Evolutionary conservation across 495 filamentous ascomycete genomes (phyloP).

Genomic region (Astrocystis sublimbata): DNA sequence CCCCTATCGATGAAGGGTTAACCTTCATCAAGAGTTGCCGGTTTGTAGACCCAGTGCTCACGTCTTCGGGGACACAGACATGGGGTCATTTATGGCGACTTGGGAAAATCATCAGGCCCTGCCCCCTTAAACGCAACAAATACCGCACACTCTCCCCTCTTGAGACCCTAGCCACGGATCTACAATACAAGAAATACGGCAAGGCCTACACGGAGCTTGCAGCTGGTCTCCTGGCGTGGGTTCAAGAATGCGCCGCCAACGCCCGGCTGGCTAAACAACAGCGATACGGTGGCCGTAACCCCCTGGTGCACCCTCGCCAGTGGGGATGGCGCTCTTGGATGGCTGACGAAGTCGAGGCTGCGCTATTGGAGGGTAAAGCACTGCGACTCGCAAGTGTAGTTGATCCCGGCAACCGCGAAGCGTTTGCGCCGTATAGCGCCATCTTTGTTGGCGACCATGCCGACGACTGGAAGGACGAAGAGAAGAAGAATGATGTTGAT

Average conservation of each 20-base stretch:
- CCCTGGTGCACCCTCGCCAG: background rate
- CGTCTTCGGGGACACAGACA: constrained; percentile 25
- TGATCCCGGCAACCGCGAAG: constrained; percentile 6
- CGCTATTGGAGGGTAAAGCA: constrained; percentile 27
- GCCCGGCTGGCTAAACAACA: constrained; percentile 6
- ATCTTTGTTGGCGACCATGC: constrained; percentile 28
- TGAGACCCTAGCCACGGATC: constrained; percentile 25
- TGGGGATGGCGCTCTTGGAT: constrained; percentile 25
- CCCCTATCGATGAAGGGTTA: constrained; percentile 27
- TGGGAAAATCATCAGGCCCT: constrained; percentile 29
- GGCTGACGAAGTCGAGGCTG: constrained; percentile 25
- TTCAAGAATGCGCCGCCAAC: background rate
- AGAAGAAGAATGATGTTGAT: too few species aligned
- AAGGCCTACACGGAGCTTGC: constrained; percentile 22
- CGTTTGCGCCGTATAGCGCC: constrained; percentile 20
- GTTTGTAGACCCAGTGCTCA: constrained; percentile 29
- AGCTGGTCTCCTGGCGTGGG: background rate
- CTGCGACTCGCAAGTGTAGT: constrained; percentile 32
- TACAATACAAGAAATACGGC: constrained; percentile 26
- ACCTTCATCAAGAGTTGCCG: constrained; percentile 40
- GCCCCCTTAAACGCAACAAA: constrained; percentile 27
- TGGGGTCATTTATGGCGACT: constrained; percentile 36
- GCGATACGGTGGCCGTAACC: constrained; percentile 1
- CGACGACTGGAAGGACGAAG: constrained; percentile 21
- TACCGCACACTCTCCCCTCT: constrained; percentile 26